Percentiles rank a stretch among this genome's conserved stretches.
Conservation (phyloP, 371 early-diverging fungal genomes). For the Neoconidiobolus thromboides region DNA sequence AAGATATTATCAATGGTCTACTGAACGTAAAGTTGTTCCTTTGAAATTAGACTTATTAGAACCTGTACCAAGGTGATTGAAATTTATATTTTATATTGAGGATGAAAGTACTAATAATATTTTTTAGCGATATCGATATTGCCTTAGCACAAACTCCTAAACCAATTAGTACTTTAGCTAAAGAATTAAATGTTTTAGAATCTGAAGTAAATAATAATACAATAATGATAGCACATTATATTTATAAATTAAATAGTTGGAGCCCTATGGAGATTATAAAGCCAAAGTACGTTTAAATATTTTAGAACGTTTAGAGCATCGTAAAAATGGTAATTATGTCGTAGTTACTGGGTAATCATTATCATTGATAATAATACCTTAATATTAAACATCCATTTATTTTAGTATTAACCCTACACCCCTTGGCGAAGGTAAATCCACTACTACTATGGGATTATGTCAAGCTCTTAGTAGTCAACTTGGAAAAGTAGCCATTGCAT, state of each 20-base stretch:
- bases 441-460: constrained; percentile 81
- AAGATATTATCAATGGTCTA: constrained; percentile 35
- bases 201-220: constrained; percentile 26
- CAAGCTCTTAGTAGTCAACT: constrained; percentile 90
- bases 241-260: constrained; percentile 27
- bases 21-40: constrained; percentile 31
- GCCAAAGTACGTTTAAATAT: constrained; percentile 76
- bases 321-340: constrained; percentile 73
- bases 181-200: constrained; percentile 57
- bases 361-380: neutral
- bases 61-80: constrained; percentile 17
- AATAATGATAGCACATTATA: no score
- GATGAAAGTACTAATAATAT: constrained; percentile 9
- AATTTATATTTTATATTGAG: constrained; percentile 10
- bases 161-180: constrained; percentile 50
- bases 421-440: constrained; percentile 95
- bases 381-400: neutral
- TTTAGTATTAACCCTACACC: constrained; percentile 87
- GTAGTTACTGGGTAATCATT: constrained; percentile 71
- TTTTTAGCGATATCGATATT: constrained; percentile 87
- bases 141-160: constrained; percentile 75
- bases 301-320: constrained; percentile 54
- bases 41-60: constrained; percentile 35
- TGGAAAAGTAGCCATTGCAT: constrained; percentile 70
- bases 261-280: constrained; percentile 70